Evolutionary conservation across 23 red algal species (phyloP).

Genomic region (Pyropia haitanensis): DNA sequence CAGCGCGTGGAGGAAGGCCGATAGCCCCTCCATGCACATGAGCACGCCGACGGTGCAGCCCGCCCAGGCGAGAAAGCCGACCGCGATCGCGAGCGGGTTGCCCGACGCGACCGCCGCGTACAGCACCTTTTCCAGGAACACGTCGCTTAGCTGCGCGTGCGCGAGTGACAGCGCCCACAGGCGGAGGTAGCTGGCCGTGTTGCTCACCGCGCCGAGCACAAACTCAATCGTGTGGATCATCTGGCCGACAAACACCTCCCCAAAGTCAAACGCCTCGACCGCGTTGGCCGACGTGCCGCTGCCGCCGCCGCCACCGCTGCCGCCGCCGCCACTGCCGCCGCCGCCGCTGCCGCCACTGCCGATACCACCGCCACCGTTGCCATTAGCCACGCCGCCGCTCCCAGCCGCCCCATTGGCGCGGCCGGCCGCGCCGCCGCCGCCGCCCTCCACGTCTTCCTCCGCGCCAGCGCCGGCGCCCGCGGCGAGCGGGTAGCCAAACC

Average conservation of each 20-base stretch:
- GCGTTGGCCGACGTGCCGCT: too few relatives aligned
- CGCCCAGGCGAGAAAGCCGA: slow-evolving; percentile 90
- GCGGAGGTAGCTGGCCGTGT: slow-evolving; percentile 94
- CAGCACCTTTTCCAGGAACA: slow-evolving; percentile 95
- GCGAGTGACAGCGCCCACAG: slow-evolving; percentile 93
- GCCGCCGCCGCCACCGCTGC: background rate
- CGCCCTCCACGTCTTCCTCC: slow-evolving; percentile 13
- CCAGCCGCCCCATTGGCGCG: too few relatives aligned
- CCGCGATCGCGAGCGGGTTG: slow-evolving; percentile 62
- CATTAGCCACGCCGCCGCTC: too few relatives aligned
- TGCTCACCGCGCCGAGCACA: slow-evolving; percentile 94
- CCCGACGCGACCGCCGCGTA: slow-evolving; percentile 47
- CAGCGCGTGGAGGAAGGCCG: slow-evolving; percentile 94
- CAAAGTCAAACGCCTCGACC: slow-evolving; percentile 57
- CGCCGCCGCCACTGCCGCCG: background rate
- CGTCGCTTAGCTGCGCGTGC: slow-evolving; percentile 78
- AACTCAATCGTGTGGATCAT: slow-evolving; percentile 99
- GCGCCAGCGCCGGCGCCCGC: slow-evolving; percentile 2
- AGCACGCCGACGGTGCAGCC: slow-evolving; percentile 82
- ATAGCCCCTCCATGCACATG: slow-evolving; percentile 93
- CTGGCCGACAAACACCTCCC: slow-evolving; percentile 88
- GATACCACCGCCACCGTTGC: background rate
- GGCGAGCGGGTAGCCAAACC: slow-evolving; percentile 15
- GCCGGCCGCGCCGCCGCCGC: background rate
- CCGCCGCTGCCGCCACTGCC: background rate